phyloP scores from a whole-genome alignment of 2,329 filamentous ascomycete species.

The Fusarium sp. region DNA sequence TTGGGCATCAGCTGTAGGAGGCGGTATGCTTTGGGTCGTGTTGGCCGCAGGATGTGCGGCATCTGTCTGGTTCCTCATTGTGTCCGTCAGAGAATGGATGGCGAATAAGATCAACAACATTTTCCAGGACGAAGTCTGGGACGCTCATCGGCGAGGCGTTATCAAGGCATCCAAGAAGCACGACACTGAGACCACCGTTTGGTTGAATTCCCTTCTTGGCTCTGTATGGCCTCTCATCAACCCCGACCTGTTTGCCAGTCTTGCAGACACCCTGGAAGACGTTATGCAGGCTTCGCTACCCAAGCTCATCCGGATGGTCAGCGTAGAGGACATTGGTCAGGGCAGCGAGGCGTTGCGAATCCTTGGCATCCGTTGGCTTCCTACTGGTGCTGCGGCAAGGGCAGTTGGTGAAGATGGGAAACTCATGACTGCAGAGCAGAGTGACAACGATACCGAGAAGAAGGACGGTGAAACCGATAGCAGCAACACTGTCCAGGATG shows the following conservation, averaged over 20 bases:
- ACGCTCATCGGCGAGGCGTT: conserved; percentile 68
- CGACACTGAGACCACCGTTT: conserved; percentile 74
- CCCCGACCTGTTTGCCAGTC: conserved; percentile 76
- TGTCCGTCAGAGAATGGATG: conserved; percentile 69
- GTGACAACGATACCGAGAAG: conserved; percentile 48
- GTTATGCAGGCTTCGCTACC: conserved; percentile 84
- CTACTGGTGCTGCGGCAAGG: conserved; percentile 74
- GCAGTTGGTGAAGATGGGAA: conserved; percentile 71
- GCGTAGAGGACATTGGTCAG: conserved; percentile 80
- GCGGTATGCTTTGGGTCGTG: conserved; percentile 40
- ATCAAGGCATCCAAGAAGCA: conserved; percentile 55
- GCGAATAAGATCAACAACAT: conserved; percentile 70
- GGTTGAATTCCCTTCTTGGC: conserved; percentile 77
- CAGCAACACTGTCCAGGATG: conserved; percentile 56
- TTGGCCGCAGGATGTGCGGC: conserved; percentile 44
- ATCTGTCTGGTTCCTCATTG: conserved; percentile 51
- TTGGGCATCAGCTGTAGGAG: conserved; percentile 31
- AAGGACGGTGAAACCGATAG: conserved; percentile 55
- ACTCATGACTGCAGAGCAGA: conserved; percentile 56
- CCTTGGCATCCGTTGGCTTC: conserved; percentile 78
- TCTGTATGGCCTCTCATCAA: conserved; percentile 82
- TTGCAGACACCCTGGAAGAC: conserved; percentile 80
- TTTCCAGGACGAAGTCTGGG: conserved; percentile 78
- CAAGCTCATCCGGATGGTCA: conserved; percentile 77
- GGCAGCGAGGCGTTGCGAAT: conserved; percentile 78